Evolutionary conservation across 106 monocot genomes (phyloP).

Genomic region (Gastrodia elata): DNA sequence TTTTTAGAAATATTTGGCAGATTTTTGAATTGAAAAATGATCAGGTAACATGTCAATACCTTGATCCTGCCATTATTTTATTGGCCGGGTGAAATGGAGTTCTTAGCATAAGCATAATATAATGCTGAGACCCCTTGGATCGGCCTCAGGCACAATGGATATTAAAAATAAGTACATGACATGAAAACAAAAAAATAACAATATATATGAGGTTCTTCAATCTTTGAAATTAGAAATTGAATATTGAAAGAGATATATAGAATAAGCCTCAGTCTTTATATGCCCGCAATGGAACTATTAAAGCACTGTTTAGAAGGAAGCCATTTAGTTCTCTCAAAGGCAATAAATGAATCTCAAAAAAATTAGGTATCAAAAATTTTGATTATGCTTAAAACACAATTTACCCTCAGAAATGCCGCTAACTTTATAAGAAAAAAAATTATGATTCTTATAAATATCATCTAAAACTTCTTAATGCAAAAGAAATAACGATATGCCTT

Average conservation of each 20-base stretch:
- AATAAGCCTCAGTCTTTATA: not conserved
- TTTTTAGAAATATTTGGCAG: not conserved
- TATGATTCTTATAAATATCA: too few relatives aligned
- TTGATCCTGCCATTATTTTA: constrained; percentile 1
- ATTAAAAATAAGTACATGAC: not conserved
- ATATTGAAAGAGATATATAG: not conserved
- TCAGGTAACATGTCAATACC: not conserved
- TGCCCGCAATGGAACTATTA: not conserved
- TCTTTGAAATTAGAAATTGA: not conserved
- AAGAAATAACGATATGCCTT: too few relatives aligned
- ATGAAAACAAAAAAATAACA: not conserved
- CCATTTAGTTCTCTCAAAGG: not conserved
- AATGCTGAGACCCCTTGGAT: constrained; percentile 1
- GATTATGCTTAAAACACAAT: too few relatives aligned
- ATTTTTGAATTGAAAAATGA: not conserved
- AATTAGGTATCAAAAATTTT: too few relatives aligned
- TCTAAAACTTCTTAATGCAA: too few relatives aligned
- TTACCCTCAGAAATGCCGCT: too few relatives aligned
- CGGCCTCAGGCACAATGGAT: not conserved
- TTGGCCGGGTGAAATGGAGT: constrained; percentile 6
- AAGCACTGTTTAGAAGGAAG: not conserved
- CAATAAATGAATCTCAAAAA: too few relatives aligned
- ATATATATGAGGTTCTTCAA: not conserved
- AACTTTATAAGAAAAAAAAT: too few relatives aligned
- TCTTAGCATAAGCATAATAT: not conserved